Evolutionary conservation across 192 early-diverging fungal genomes (phyloP), one percentile per base, ranked within the genome.

Genomic region (Rhizophagus prolifer): DNA sequence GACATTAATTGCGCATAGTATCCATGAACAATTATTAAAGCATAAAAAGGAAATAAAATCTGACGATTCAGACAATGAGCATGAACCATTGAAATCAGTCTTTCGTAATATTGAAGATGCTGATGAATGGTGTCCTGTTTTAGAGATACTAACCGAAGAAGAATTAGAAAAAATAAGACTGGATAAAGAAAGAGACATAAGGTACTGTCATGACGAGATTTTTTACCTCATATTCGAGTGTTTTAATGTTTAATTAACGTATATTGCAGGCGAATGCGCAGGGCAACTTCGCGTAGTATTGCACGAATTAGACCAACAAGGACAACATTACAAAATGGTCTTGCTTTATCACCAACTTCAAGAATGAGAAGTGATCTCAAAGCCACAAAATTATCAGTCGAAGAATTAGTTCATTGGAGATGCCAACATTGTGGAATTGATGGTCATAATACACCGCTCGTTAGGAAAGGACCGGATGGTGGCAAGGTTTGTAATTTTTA

Each of bases 1-100:
- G 9, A 74, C 90, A 0, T 82, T 94, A 38, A 93, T 95, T 74
- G 86, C 93, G 1, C 90, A 92, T 78, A 86, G 85, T 34, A 92
- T 95, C 59, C 84, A 91, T 59, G 92, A 95, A 70, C 93, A 95
- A 71, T 81, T 95, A 4, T 91, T 86, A 65, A 79, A 80, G 19
- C 82, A 84, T 59, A 89, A 88, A 69, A 85, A 85, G 30, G 85
- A 91, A 12, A 68, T 68, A 38, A 73, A 80, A 26, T 78, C 87
- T 9, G 80, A 87, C 59, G 87, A 88, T 50, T 70, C 78, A 23
- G 83, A 81, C 21, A 80, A 79, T 31, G 86, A 87, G 9, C 61
- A 79, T 1, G 84, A 84, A 21, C 82, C 84, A 2, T 68, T 87
- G 19, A 80, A 76, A 6, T 82, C 85, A 25, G 85, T 78, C 34